These are phyloP conservation scores for Fusarium sp. DNA, from an alignment of 2,329 filamentous ascomycete genomes.

Conservation along the genomic window DNA sequence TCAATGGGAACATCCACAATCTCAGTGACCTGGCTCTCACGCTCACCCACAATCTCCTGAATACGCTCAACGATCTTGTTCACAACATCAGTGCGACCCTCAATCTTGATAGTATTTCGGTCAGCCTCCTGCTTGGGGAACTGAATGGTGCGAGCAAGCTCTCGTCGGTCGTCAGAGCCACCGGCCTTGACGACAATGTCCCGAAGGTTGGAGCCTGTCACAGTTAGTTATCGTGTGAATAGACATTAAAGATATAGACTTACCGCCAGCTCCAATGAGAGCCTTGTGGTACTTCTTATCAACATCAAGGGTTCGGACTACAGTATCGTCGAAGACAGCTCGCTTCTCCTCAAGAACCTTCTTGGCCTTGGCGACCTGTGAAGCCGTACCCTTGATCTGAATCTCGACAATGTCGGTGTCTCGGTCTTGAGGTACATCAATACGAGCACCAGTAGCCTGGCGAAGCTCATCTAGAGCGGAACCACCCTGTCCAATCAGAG, in stretches of 20 bases:
- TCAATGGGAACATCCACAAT: constrained; percentile 84
- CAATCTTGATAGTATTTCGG: constrained; percentile 85
- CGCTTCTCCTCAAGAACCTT: constrained; percentile 89
- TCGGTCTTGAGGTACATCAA: constrained; percentile 86
- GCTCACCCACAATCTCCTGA: constrained; percentile 80
- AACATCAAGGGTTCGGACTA: constrained; percentile 85
- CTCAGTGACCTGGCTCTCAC: constrained; percentile 83
- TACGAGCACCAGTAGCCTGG: constrained; percentile 83
- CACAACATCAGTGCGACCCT: constrained; percentile 84
- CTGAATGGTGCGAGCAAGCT: constrained; percentile 88
- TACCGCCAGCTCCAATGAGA: constrained; percentile 89
- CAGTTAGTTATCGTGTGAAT: constrained; percentile 43
- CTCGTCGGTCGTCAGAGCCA: constrained; percentile 85
- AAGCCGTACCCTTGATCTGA: constrained; percentile 89
- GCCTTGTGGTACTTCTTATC: constrained; percentile 93
- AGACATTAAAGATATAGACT: constrained; percentile 46
- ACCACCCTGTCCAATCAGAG: constrained; percentile 89
- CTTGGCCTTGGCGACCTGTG: constrained; percentile 90
- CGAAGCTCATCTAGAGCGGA: constrained; percentile 91
- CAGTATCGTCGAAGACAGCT: constrained; percentile 87
- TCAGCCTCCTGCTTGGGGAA: constrained; percentile 91
- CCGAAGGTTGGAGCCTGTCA: constrained; percentile 81
- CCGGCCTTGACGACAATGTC: constrained; percentile 88
- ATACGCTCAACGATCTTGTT: constrained; percentile 89
- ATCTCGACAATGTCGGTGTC: constrained; percentile 85